A percentile compares a stretch with the other conserved stretches of the same genome.
phyloP scores from a whole-genome alignment of 345 rosid species.

The Gossypium bickii region DNA sequence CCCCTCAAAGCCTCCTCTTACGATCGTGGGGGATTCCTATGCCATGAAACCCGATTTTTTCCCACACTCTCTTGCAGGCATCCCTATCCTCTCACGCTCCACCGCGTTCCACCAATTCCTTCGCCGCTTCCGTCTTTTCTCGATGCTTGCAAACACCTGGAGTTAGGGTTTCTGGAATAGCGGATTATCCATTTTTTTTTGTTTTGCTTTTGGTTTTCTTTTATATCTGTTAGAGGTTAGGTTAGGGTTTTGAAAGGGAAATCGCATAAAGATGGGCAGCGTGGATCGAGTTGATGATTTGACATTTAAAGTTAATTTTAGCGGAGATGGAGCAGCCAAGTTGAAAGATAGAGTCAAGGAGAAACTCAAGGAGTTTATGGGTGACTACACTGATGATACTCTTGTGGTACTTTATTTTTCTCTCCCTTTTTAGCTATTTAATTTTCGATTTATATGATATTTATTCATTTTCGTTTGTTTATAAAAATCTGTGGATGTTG shows the following conservation, averaged over 20 bases:
- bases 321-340: slow-evolving; percentile 67
- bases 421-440: background rate
- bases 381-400: slow-evolving; percentile 92
- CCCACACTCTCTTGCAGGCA: background rate
- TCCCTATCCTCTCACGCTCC: background rate
- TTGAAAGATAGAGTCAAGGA: slow-evolving; percentile 62
- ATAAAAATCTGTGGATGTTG: background rate
- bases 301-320: slow-evolving; percentile 63
- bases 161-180: slow-evolving; percentile 4
- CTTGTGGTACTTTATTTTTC: slow-evolving; percentile 61
- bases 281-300: slow-evolving; percentile 59
- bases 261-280: slow-evolving; percentile 53
- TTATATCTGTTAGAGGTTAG: background rate
- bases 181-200: background rate
- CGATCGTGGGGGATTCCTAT: background rate
- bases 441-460: background rate
- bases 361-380: slow-evolving; percentile 95
- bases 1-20: background rate
- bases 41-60: background rate
- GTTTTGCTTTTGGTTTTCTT: background rate
- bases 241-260: slow-evolving; percentile 25
- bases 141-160: background rate
- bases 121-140: background rate
- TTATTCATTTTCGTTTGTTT: background rate
- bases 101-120: background rate